Conservation (phyloP, 352 stramenopile species). For the Elongisporangium anandrum region DNA sequence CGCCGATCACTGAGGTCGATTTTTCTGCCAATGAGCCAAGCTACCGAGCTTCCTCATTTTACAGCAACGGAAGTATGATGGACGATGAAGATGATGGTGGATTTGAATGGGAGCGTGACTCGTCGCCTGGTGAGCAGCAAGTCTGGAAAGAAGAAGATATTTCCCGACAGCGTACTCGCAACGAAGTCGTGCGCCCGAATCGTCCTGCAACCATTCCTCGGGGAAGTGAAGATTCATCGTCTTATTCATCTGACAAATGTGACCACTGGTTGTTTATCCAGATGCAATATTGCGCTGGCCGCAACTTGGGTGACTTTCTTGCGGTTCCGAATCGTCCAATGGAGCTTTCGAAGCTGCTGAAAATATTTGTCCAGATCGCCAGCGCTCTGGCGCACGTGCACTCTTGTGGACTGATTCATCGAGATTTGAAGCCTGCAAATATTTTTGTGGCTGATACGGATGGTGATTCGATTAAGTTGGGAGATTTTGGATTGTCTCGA, state of each 20-base stretch:
- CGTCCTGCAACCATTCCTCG: neutral
- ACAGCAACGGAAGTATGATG: slow-evolving; percentile 37
- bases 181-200: slow-evolving; percentile 5
- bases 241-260: slow-evolving; percentile 47
- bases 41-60: slow-evolving; percentile 28
- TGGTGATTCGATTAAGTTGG: slow-evolving; percentile 85
- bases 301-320: slow-evolving; percentile 85
- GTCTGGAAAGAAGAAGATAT: slow-evolving; percentile 67
- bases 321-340: slow-evolving; percentile 61
- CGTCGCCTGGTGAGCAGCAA: slow-evolving; percentile 36
- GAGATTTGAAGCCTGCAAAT: slow-evolving; percentile 90
- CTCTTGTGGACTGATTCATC: slow-evolving; percentile 87
- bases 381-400: slow-evolving; percentile 90
- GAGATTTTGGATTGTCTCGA: slow-evolving; percentile 87
- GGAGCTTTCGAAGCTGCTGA: slow-evolving; percentile 73
- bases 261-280: slow-evolving; percentile 92
- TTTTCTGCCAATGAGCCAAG: slow-evolving; percentile 47
- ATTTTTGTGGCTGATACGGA: slow-evolving; percentile 89
- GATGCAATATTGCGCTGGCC: slow-evolving; percentile 88
- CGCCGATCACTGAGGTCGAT: slow-evolving; percentile 61
- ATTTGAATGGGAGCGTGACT: slow-evolving; percentile 78
- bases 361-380: slow-evolving; percentile 87
- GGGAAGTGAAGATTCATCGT: slow-evolving; percentile 37
- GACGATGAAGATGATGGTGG: slow-evolving; percentile 52
- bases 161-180: slow-evolving; percentile 7